These are phyloP conservation scores for Hypoxylon cercidicola DNA, from an alignment of 495 filamentous ascomycete genomes.

Conservation along the genomic window DNA sequence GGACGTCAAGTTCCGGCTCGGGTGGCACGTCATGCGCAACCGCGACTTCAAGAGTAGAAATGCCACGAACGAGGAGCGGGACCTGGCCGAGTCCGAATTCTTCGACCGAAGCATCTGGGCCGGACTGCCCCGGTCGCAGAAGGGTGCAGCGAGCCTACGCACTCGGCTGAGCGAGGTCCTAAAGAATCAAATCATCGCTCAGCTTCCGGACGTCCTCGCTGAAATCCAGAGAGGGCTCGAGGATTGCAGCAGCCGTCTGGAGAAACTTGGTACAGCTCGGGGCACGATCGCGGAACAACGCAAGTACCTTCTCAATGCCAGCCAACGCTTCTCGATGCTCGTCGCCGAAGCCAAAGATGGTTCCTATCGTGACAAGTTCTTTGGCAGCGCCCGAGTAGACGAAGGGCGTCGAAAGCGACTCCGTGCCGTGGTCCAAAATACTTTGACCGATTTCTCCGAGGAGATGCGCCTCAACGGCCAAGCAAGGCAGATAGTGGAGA, in stretches of 20 bases:
- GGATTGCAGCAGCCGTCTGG: conserved; percentile 34
- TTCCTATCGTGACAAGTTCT: conserved; percentile 43
- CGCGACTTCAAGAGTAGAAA: conserved; percentile 61
- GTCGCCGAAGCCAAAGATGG: conserved; percentile 41
- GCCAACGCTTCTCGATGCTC: conserved; percentile 38
- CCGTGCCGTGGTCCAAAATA: conserved; percentile 49
- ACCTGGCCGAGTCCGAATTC: conserved; percentile 54
- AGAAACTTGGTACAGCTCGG: conserved; percentile 39
- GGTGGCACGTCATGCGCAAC: conserved; percentile 79
- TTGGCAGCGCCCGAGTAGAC: conserved; percentile 7
- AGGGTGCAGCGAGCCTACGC: conserved; percentile 40
- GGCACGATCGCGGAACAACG: conserved; percentile 52
- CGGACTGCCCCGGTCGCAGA: conserved; percentile 28
- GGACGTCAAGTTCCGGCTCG: conserved; percentile 69
- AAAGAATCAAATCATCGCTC: conserved; percentile 43
- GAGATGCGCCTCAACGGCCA: conserved; percentile 47
- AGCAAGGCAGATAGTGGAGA: conserved; percentile 39
- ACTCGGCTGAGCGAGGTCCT: conserved; percentile 45
- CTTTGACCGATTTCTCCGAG: conserved; percentile 44
- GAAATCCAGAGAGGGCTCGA: conserved; percentile 40
- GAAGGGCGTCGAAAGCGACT: conserved; percentile 36
- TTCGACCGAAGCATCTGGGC: conserved; percentile 58
- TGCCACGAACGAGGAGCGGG: conserved; percentile 50
- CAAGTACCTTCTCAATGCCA: conserved; percentile 51
- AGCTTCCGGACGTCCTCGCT: conserved; percentile 44